Conservation (phyloP, 2,329 filamentous ascomycete species). For the Trichophyton rubrum region DNA sequence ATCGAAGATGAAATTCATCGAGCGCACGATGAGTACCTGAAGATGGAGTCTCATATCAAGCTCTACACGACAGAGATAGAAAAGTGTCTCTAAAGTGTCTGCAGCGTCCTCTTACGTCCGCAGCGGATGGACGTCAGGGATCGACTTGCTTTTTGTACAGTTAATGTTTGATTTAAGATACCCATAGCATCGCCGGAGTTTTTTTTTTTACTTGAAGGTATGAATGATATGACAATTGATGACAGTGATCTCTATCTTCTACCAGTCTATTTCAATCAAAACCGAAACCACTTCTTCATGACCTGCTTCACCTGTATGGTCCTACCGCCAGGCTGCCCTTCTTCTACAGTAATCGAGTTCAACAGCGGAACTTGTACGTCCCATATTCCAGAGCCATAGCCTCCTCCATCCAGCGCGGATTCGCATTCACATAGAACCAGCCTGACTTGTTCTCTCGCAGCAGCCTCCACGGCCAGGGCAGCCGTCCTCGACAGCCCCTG, state of each 20-base stretch:
- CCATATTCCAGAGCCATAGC: conserved; percentile 28
- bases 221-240: conserved; percentile 21
- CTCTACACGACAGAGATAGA: conserved; percentile 99
- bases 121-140: neutral
- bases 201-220: conserved; percentile 16
- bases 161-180: conserved; percentile 17
- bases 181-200: conserved; percentile 1
- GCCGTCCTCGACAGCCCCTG: conserved; percentile 37
- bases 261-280: conserved; percentile 20
- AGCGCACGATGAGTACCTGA: conserved; percentile 87
- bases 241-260: conserved; percentile 28
- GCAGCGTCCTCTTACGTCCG: too few species aligned
- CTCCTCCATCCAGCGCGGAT: conserved; percentile 21
- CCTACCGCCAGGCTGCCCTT: conserved; percentile 41
- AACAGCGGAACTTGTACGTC: conserved; percentile 49
- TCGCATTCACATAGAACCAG: conserved; percentile 33
- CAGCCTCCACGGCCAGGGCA: conserved; percentile 28
- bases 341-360: conserved; percentile 39
- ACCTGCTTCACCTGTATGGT: conserved; percentile 47
- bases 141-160: conserved; percentile 15
- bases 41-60: conserved; percentile 94
- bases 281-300: conserved; percentile 54
- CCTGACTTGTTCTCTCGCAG: conserved; percentile 19
- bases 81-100: conserved; percentile 50
- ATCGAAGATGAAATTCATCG: conserved; percentile 88